These are phyloP conservation scores for Carex sylvatica DNA, from an alignment of 202 grass and related monocot species.

Conservation along the genomic window DNA sequence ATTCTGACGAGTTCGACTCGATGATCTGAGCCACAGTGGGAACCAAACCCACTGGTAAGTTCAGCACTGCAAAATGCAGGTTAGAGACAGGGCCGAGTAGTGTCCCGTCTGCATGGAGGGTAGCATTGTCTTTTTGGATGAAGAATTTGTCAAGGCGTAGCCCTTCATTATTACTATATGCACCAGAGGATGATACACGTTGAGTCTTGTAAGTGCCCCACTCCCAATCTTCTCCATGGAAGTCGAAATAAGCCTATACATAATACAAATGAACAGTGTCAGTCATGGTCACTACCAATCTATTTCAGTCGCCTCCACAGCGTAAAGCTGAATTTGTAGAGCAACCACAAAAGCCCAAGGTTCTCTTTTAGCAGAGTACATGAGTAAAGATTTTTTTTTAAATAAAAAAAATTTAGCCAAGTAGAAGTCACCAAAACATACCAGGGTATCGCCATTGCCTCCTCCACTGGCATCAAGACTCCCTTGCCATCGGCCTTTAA, in stretches of 20 bases:
- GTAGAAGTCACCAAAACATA: constrained; percentile 28
- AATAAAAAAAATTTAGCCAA: neutral
- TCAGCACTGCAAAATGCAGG: constrained; percentile 98
- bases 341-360: neutral
- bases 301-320: neutral
- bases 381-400: neutral
- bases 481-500: constrained; percentile 89
- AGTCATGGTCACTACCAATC: neutral
- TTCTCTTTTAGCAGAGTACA: neutral
- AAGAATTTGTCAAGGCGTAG: constrained; percentile 89
- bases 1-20: constrained; percentile 87
- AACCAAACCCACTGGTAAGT: constrained; percentile 91
- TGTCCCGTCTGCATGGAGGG: constrained; percentile 93
- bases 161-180: constrained; percentile 92
- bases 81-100: constrained; percentile 89
- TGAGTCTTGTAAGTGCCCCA: constrained; percentile 94
- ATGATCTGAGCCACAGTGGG: constrained; percentile 90
- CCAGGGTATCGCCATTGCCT: constrained; percentile 96
- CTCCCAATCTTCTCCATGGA: constrained; percentile 97
- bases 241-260: constrained; percentile 91
- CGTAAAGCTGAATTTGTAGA: neutral
- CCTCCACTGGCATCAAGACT: constrained; percentile 97
- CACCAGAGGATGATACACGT: constrained; percentile 73
- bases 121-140: constrained; percentile 99
- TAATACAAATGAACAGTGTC: constrained; percentile 17